Evolutionary conservation across 176 grass and related monocot species (phyloP).

Genomic region (Areca catechu): DNA sequence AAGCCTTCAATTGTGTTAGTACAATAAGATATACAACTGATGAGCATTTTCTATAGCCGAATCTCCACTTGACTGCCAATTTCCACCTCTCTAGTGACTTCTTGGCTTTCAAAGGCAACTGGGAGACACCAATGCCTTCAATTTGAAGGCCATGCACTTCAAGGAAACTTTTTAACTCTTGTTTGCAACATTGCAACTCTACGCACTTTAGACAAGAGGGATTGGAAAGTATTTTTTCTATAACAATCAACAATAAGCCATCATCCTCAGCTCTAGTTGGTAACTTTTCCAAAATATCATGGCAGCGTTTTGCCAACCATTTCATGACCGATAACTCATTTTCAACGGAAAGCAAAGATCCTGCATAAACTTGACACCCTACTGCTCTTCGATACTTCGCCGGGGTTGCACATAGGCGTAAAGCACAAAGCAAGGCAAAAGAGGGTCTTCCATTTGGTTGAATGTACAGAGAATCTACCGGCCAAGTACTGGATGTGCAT

Average conservation of each 20-base stretch:
- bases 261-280: conserved; percentile 46
- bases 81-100: conserved; percentile 68
- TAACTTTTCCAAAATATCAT: conserved; percentile 35
- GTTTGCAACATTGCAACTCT: conserved; percentile 15
- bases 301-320: conserved; percentile 56
- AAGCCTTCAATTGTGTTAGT: conserved; percentile 17
- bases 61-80: conserved; percentile 77
- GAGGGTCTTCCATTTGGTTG: conserved; percentile 68
- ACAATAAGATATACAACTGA: conserved; percentile 53
- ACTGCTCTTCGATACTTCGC: conserved; percentile 30
- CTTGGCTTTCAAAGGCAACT: conserved; percentile 24
- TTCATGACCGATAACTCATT: conserved; percentile 66
- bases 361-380: conserved; percentile 44
- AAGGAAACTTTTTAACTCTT: conserved; percentile 39
- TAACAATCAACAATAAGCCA: conserved; percentile 28
- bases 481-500: conserved; percentile 40
- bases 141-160: conserved; percentile 27
- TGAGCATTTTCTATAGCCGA: conserved; percentile 47
- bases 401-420: conserved; percentile 57
- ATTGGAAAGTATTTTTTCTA: conserved; percentile 33
- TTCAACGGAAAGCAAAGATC: conserved; percentile 58
- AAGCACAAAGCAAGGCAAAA: conserved; percentile 56
- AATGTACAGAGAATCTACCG: conserved; percentile 61
- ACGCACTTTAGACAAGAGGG: conserved; percentile 21
- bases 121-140: conserved; percentile 20